Conservation (phyloP, 345 rosid genomes). For the Xanthoceras sorbifolium region DNA sequence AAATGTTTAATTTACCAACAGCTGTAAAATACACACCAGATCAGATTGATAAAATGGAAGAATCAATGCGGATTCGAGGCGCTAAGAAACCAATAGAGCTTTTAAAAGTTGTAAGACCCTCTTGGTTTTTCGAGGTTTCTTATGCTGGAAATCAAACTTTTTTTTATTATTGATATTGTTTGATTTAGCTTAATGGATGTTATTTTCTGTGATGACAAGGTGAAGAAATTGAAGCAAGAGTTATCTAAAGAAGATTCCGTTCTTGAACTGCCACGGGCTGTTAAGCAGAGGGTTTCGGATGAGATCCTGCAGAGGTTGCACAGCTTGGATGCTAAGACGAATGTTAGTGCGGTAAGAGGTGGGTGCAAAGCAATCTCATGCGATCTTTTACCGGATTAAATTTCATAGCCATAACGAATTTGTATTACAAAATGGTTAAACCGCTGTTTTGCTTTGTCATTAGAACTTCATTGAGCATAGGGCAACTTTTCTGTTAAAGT, state of each 20-base stretch:
- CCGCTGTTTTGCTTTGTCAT: background rate
- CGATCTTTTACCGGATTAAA: background rate
- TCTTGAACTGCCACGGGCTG: constrained; percentile 48
- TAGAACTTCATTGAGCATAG: background rate
- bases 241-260: constrained; percentile 35
- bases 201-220: constrained; percentile 39
- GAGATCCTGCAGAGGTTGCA: constrained; percentile 66
- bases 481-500: background rate
- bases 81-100: constrained; percentile 64
- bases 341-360: constrained; percentile 64
- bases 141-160: background rate
- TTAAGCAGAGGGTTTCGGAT: constrained; percentile 62
- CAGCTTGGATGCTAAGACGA: constrained; percentile 45
- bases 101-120: constrained; percentile 54
- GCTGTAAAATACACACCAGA: constrained; percentile 73
- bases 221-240: constrained; percentile 58
- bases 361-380: constrained; percentile 19
- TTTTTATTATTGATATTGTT: background rate
- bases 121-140: background rate
- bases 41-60: constrained; percentile 91
- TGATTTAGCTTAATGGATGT: constrained; percentile 3
- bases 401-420: background rate
- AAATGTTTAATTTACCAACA: constrained; percentile 23
- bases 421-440: background rate
- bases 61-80: constrained; percentile 82